Base-by-base conservation (phyloP, 2,329 filamentous ascomycete genomes). In the Fusarium albosuccineum region DNA sequence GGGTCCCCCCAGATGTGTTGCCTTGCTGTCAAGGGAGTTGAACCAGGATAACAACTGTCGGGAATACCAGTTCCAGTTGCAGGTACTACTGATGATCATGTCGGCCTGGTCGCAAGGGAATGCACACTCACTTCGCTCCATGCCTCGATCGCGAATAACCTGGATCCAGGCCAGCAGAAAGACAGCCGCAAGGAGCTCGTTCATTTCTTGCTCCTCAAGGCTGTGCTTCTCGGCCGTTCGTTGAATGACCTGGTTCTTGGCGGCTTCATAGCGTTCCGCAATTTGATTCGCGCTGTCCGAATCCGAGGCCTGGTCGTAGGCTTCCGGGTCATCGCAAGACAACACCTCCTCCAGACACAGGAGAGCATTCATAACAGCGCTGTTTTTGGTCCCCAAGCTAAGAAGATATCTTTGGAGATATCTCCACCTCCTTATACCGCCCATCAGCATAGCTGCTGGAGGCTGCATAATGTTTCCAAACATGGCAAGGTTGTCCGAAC, bases 21-120 rank as follows among this genome's bases (percentile, higher is more conserved):
- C 48, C 41, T 62, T 62, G 34, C 39, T 54, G 37, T 62, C 60
- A n/a, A 62, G 53, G 10, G 60, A 59, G 27, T 62, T 59, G 22
- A 62, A 54, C 48, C 54, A 51, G 8, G 55, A 53, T 9, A 62
- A 42, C 13, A 62, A 26, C 17, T 62, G 46, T 14, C 58, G 34
- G 13, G 58, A 61, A 22, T 61, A 57, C 58, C 53, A 44, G 45
- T 51, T 56, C 58, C 58, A 61, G 14, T 55, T 49, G 26, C 58
- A 61, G 34, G 17, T 10, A 16, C 45, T 51, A 26, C 37, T 42
- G 44, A 61, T 56, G 44, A 61, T 51, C n/a, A 45, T 3, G 30
- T 48, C 54, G 33, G 48, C 48, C 36, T 51, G 33, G n/a, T 30
- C 44, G 37, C 58, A 30, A 9, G 51, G 58, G 50, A 61, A 51